Conservation (phyloP, 768 basidiomycete genomes). For the Tulasnella sp. region DNA sequence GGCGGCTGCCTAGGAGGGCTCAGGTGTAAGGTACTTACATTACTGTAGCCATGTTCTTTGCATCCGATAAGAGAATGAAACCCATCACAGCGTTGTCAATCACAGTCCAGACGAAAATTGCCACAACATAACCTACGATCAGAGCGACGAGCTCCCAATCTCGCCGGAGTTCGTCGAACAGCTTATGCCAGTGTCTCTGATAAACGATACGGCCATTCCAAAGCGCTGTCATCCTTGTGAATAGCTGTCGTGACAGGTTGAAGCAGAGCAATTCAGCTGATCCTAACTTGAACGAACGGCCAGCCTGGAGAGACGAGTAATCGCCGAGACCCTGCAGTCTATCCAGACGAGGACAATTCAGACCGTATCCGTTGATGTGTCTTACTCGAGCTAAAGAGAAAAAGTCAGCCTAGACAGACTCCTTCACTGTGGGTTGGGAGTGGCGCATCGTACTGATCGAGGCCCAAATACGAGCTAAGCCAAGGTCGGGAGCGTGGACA, state of each 20-base stretch:
- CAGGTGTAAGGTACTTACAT: neutral
- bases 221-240: neutral
- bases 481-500: neutral
- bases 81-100: neutral
- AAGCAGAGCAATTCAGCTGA: neutral
- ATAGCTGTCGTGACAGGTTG: neutral
- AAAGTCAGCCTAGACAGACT: neutral
- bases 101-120: neutral
- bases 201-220: constrained; percentile 18
- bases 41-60: neutral
- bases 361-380: constrained; percentile 13
- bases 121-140: neutral
- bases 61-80: neutral
- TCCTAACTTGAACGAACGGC: neutral
- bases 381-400: neutral
- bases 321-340: neutral
- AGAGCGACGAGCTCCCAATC: neutral
- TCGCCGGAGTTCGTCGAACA: constrained; percentile 14
- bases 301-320: neutral
- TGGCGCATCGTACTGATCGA: neutral
- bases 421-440: neutral
- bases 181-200: constrained; percentile 21
- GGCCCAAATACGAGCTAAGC: constrained; percentile 14
- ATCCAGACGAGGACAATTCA: neutral
- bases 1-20: neutral